These are phyloP conservation scores for Pichia sp. DNA, from an alignment of 1,139 yeast species.

Conservation along the genomic window DNA sequence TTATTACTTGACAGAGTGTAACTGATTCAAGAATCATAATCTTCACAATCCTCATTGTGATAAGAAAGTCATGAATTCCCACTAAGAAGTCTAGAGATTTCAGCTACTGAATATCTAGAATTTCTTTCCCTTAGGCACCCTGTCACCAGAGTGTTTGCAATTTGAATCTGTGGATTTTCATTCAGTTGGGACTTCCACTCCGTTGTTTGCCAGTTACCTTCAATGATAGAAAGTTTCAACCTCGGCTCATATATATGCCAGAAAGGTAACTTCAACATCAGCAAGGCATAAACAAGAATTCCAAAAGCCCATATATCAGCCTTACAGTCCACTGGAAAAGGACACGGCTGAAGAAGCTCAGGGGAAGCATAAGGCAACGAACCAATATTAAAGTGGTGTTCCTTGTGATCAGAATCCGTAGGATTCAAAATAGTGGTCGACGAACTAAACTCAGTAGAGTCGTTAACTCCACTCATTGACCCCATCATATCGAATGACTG, in stretches of 20 bases:
- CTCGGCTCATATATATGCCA: constrained; percentile 79
- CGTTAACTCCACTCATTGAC: background rate
- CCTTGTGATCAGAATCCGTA: background rate
- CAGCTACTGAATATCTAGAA: constrained; percentile 21
- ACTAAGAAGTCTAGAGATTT: constrained; percentile 2
- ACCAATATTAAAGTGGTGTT: constrained; percentile 52
- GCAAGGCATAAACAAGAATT: constrained; percentile 66
- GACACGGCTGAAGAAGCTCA: constrained; percentile 63
- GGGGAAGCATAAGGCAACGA: constrained; percentile 93
- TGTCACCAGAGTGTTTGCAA: constrained; percentile 4
- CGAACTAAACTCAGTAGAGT: background rate
- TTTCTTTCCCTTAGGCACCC: constrained; percentile 28
- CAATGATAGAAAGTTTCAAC: constrained; percentile 64
- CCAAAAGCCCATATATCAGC: constrained; percentile 94
- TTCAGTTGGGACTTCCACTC: constrained; percentile 15
- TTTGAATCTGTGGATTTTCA: background rate
- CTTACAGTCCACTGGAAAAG: constrained; percentile 59
- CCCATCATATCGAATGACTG: background rate
- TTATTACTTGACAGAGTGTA: no score
- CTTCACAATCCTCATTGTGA: background rate
- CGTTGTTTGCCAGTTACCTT: constrained; percentile 54
- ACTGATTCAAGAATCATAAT: background rate
- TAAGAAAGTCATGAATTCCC: background rate
- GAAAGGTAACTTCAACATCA: constrained; percentile 75
- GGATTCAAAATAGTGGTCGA: background rate